Evolutionary conservation across 768 basidiomycete species (phyloP), one percentile per base, ranked within the genome.

Genomic region (Dentipellis sp.): DNA sequence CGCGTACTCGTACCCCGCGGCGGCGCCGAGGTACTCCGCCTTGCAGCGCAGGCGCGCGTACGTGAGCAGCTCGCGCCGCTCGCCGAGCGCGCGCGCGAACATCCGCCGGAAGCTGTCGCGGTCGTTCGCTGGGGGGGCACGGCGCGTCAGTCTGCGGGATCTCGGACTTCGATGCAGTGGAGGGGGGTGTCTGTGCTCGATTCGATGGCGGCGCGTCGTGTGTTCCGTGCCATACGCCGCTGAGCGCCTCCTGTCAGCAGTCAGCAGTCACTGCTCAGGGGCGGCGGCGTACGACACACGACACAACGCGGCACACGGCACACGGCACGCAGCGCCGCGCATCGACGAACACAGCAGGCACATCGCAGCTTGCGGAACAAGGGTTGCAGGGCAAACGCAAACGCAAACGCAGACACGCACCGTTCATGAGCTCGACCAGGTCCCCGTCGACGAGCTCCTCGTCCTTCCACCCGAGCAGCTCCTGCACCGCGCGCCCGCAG

Each of bases 381-480:
- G 63, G 53, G 19, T 19, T 58, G 36, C 53, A 50, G 23, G 58
- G 58, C 58, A 60, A n/a, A n/a, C n/a, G n/a, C n/a, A 53, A 53
- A 46, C 40, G 49, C 48, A 35, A 56, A 53, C 22, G 57, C 16
- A 50, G 36, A 50, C 36, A 70, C 78, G 58, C 66, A 89, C 88
- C 64, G 63, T 84, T 78, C 63, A 92, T 73, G 54, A 90, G 71
- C 56, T 88, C 81, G 40, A 70, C 59, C 54, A 94, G 75, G 58
- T 84, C 79, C 10, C 72, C 72, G 68, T 91, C 88, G 29, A 91
- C 69, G 54, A 93, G 68, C 56, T 93, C 88, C 7, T 77, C 72
- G 56, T 86, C 82, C 52, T 75, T 77, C 89, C 88, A 93, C 16
- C 90, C 91, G 5, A 91, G 75, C 10, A 91, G 74, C 58, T 88